These are phyloP conservation scores for Misopates orontium DNA, from an alignment of 257 asterid genomes.

Conservation along the genomic window DNA sequence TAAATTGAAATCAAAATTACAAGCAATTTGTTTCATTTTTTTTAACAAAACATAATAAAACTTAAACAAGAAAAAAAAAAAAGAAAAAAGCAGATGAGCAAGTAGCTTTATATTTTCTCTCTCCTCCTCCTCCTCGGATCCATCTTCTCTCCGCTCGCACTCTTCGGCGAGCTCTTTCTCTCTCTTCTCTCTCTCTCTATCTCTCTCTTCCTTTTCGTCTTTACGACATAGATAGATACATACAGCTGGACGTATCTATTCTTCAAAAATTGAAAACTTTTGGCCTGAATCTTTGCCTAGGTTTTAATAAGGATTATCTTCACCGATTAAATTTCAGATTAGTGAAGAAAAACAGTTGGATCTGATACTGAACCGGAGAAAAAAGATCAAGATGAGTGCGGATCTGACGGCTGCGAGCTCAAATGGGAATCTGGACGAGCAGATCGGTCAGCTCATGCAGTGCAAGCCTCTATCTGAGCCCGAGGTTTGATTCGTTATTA, in stretches of 20 bases:
- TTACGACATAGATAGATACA: not conserved
- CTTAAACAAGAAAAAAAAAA: no score
- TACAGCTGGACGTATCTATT: conserved; percentile 13
- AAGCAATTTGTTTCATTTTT: not conserved
- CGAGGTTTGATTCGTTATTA: conserved; percentile 49
- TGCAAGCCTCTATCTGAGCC: conserved; percentile 96
- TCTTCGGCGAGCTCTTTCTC: not conserved
- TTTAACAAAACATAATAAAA: not conserved
- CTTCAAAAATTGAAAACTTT: conserved; percentile 2
- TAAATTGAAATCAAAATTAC: no score
- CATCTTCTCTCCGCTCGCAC: no score
- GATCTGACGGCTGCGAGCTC: conserved; percentile 75
- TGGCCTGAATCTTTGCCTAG: conserved; percentile 1
- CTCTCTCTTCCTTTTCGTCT: not conserved
- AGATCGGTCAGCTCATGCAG: conserved; percentile 95
- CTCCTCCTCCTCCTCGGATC: not conserved
- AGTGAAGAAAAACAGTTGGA: conserved; percentile 31
- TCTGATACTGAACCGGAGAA: conserved; percentile 31
- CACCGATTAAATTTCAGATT: no score
- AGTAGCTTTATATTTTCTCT: not conserved
- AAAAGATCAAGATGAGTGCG: conserved; percentile 59
- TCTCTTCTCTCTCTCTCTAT: not conserved
- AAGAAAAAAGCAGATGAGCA: conserved; percentile 11
- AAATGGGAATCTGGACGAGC: conserved; percentile 86
- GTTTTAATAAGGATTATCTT: conserved; percentile 23